These are phyloP conservation scores for Tulasnella sp. DNA, from an alignment of 768 basidiomycete genomes.

Conservation along the genomic window DNA sequence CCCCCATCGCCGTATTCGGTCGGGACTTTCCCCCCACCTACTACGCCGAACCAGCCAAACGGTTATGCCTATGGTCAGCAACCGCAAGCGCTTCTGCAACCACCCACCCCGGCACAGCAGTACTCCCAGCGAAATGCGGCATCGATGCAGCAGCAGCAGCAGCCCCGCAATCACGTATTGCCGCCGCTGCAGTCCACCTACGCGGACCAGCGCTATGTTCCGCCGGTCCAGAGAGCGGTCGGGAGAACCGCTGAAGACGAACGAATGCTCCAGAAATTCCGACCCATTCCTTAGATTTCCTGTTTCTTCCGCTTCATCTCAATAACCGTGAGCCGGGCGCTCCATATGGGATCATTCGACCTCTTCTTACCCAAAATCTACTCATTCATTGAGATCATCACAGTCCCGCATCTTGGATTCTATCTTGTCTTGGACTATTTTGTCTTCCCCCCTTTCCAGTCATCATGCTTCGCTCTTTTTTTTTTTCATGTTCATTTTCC, in stretches of 20 bases:
- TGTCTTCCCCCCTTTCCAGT: background rate
- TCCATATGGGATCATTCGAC: background rate
- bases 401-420: background rate
- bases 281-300: background rate
- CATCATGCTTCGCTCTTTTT: background rate
- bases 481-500: background rate
- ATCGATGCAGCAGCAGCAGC: too few relatives aligned
- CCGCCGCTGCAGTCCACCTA: constrained; percentile 6
- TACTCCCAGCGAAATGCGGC: background rate
- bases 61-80: background rate
- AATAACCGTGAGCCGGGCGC: background rate
- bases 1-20: constrained; percentile 1
- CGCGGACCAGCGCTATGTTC: background rate
- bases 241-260: constrained; percentile 11
- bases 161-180: background rate
- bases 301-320: background rate
- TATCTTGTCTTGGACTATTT: background rate
- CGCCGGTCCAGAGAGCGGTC: background rate
- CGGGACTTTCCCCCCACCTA: background rate
- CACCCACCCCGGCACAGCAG: background rate
- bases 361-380: background rate
- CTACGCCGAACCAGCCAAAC: background rate
- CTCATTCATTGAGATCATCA: background rate
- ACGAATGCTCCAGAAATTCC: constrained; percentile 15
- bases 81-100: background rate